Base-by-base conservation (phyloP, 176 grass and related monocot genomes). In the Coix lacrymajobi region DNA sequence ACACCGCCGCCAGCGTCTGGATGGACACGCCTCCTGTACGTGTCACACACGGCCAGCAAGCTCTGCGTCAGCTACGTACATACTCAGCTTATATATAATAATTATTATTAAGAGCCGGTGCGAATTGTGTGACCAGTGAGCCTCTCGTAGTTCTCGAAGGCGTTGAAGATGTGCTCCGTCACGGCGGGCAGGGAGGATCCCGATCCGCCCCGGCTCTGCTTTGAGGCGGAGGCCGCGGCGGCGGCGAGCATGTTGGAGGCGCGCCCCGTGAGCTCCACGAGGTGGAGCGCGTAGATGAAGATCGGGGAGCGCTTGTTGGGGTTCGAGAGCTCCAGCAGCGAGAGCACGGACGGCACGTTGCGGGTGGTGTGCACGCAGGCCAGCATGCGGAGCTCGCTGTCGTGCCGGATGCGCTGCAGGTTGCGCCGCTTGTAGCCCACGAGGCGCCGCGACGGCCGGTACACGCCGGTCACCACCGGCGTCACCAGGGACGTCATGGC, bases 251-350 rank as follows among this genome's bases (percentile, higher is more conserved):
- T 93, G 87, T 94, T 89, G 79, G 92, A 89, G 46, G 92, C 86
- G 14, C 96, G 88, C 19, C 90, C 88, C 0, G 96, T 95, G 86
- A 98, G 96, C 87, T 98, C 92, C 26, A 98, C 84, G 43, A 98
- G 96, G 82, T 98, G 96, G 77, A 98, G 88, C 24, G 88, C 96
- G 79, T 95, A 95, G 78, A 92, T 86, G 63, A 95, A 98, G 73
- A 98, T 98, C 4, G 92, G 92, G 41, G 90, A 85, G 37, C 96
- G 92, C 88, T 95, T 98, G 82, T 11, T 90, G 0, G 90, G 96
- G 79, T 91, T 93, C 0, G 88, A 84, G 30, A 98, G 69, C 2
- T 92, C 86, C 7, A 98, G 87, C 69, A 95, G 88, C 52, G 89
- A 86, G 62, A 98, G 79, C 78, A 98, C 48, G 78, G 96, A 93